These are phyloP conservation scores for Thielaviopsis euricoi DNA, from an alignment of 2,329 filamentous ascomycete species.

Conservation along the genomic window DNA sequence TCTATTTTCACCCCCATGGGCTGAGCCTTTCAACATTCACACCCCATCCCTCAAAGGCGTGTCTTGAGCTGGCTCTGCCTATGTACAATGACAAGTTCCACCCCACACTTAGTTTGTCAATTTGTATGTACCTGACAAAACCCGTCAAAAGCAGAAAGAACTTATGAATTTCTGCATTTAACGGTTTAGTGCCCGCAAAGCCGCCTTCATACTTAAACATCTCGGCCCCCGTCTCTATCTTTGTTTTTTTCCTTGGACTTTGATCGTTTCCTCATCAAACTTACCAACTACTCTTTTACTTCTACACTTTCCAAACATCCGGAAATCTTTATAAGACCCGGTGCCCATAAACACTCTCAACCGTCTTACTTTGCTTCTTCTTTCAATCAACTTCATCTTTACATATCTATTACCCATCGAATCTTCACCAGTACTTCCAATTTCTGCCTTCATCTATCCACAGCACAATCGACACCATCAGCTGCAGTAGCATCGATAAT, in stretches of 20 bases:
- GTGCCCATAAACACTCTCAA: constrained; percentile 13
- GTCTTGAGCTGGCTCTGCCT: no score
- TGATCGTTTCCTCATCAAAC: neutral
- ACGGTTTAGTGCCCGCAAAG: neutral
- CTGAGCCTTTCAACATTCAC: no score
- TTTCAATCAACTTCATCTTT: constrained; percentile 13
- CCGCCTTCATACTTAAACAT: neutral
- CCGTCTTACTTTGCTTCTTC: constrained; percentile 21
- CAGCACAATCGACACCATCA: neutral
- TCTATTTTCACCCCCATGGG: no score
- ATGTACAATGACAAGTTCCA: no score
- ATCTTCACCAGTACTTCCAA: no score
- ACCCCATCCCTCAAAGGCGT: no score
- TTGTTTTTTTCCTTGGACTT: neutral
- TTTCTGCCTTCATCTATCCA: constrained; percentile 9
- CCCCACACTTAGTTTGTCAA: no score
- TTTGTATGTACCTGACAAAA: neutral
- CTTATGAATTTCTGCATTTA: neutral
- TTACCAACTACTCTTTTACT: neutral
- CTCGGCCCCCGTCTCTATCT: neutral
- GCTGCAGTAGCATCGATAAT: neutral
- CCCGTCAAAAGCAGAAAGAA: neutral
- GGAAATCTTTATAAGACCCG: neutral
- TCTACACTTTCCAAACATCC: neutral
- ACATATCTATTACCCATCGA: no score